These are phyloP conservation scores for Debaryomyces prosopidis DNA, from an alignment of 805 yeast species.

Conservation along the genomic window DNA sequence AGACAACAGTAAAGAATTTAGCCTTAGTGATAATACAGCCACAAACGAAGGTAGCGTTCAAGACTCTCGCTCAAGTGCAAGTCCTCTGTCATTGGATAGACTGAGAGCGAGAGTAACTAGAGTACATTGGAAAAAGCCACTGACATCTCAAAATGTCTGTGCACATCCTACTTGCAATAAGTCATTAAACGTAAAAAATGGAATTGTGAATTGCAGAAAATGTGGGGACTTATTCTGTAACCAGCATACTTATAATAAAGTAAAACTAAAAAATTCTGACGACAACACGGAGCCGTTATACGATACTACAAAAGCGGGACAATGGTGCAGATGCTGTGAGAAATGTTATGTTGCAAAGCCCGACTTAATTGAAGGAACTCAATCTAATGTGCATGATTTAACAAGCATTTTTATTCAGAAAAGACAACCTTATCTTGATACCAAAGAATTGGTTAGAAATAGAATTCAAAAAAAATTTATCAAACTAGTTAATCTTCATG, in stretches of 20 bases:
- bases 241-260: constrained; percentile 56
- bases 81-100: not conserved
- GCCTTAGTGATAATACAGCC: constrained; percentile 23
- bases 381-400: constrained; percentile 36
- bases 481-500: constrained; percentile 36
- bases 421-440: constrained; percentile 49
- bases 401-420: constrained; percentile 40
- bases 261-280: constrained; percentile 51
- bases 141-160: constrained; percentile 36
- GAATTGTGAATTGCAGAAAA: constrained; percentile 67
- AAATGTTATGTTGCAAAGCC: constrained; percentile 58
- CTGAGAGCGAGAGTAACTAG: constrained; percentile 32
- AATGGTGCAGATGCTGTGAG: constrained; percentile 73
- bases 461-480: constrained; percentile 62
- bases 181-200: constrained; percentile 50
- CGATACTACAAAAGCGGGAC: constrained; percentile 39
- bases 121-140: constrained; percentile 59
- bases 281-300: constrained; percentile 43
- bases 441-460: constrained; percentile 51
- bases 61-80: not conserved
- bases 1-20: constrained; percentile 43
- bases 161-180: constrained; percentile 40
- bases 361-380: constrained; percentile 51
- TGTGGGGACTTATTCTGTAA: constrained; percentile 77
- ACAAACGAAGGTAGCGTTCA: not conserved